These are phyloP conservation scores for Amanita exitialis DNA, from an alignment of 768 basidiomycete species.

Conservation along the genomic window DNA sequence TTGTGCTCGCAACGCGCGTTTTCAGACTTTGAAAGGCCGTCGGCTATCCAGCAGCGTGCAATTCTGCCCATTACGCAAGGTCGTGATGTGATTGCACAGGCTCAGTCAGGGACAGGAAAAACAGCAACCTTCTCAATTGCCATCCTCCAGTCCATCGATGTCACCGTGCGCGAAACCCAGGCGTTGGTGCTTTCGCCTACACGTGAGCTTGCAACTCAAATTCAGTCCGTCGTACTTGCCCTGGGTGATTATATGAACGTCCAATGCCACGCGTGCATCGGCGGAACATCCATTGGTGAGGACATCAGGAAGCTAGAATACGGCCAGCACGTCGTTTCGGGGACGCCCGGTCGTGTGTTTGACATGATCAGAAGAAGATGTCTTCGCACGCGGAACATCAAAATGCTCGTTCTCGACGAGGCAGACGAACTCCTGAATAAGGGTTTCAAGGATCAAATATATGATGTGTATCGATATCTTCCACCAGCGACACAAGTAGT, in stretches of 20 bases:
- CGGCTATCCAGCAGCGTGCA: constrained; percentile 96
- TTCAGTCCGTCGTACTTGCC: constrained; percentile 93
- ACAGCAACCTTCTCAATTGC: constrained; percentile 98
- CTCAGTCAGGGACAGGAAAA: constrained; percentile 99
- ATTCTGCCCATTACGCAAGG: constrained; percentile 94
- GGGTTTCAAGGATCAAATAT: constrained; percentile 99
- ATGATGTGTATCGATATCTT: constrained; percentile 96
- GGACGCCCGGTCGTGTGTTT: constrained; percentile 95
- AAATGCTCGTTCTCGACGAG: constrained; percentile 93
- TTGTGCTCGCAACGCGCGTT: background rate
- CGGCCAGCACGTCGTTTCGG: constrained; percentile 95
- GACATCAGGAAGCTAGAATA: constrained; percentile 96
- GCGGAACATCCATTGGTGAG: constrained; percentile 94
- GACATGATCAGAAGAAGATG: constrained; percentile 97
- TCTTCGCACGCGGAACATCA: constrained; percentile 92
- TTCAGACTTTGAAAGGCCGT: constrained; percentile 91
- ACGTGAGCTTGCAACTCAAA: constrained; percentile 98
- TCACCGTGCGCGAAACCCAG: constrained; percentile 89
- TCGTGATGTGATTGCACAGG: constrained; percentile 97
- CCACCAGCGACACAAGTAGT: constrained; percentile 97
- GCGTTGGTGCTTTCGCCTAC: constrained; percentile 95
- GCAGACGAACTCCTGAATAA: constrained; percentile 96
- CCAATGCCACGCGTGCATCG: constrained; percentile 97
- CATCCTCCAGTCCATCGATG: constrained; percentile 96
- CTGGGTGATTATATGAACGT: constrained; percentile 99